A percentile compares a stretch with the other conserved stretches of the same genome.
These are phyloP conservation scores for Carpinus fangiana DNA, from an alignment of 306 rosid genomes.

Conservation along the genomic window DNA sequence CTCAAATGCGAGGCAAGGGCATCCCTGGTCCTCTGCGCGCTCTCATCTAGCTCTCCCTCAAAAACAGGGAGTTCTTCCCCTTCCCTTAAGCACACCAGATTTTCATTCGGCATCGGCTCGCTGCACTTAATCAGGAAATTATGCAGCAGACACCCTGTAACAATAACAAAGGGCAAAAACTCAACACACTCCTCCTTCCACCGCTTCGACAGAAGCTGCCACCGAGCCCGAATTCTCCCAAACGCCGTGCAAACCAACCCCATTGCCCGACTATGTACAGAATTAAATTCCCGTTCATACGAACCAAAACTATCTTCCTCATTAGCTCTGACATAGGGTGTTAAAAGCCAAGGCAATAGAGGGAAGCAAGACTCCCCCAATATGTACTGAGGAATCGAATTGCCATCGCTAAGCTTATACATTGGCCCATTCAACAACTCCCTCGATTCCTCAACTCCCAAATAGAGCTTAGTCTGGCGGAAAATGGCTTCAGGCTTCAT, in stretches of 20 bases:
- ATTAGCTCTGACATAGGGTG: constrained; percentile 56
- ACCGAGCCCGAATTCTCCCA: constrained; percentile 47
- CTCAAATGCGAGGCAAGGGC: constrained; percentile 70
- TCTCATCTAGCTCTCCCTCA: constrained; percentile 55
- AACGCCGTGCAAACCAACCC: constrained; percentile 54
- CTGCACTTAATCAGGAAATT: constrained; percentile 68
- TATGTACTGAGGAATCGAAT: constrained; percentile 64
- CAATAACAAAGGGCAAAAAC: constrained; percentile 66
- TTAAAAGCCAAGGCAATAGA: constrained; percentile 76
- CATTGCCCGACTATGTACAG: constrained; percentile 54
- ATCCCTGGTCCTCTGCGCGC: constrained; percentile 61
- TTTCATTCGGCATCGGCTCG: constrained; percentile 42
- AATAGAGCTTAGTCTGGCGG: constrained; percentile 64
- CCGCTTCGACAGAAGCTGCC: constrained; percentile 63
- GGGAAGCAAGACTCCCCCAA: constrained; percentile 80
- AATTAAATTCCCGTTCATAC: constrained; percentile 51
- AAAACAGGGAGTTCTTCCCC: constrained; percentile 34
- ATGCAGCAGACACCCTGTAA: constrained; percentile 75
- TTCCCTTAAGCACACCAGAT: constrained; percentile 28
- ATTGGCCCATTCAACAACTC: constrained; percentile 60
- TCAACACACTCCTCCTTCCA: constrained; percentile 73
- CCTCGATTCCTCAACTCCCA: constrained; percentile 53
- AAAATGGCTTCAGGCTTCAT: constrained; percentile 59
- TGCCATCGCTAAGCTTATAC: constrained; percentile 48
- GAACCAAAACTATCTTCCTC: constrained; percentile 60